Evolutionary conservation across 2,329 filamentous ascomycete species (phyloP).

Genomic region (Arthrobotrys megalospora): DNA sequence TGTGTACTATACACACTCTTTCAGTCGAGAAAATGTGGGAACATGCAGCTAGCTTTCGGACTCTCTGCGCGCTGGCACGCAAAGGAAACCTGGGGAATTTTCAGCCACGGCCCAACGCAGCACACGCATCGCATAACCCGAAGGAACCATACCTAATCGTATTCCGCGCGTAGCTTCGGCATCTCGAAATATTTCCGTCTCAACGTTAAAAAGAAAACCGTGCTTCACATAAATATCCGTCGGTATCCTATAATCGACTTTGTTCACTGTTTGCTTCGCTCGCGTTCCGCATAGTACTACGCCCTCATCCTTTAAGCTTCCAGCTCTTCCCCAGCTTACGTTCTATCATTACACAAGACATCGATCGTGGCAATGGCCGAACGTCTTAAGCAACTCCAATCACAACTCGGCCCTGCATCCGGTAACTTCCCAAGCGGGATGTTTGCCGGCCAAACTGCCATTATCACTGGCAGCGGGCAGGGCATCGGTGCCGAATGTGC

Average conservation of each 20-base stretch:
- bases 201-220: background rate
- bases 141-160: background rate
- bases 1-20: no score
- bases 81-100: slow-evolving; percentile 36
- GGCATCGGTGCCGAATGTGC: slow-evolving; percentile 90
- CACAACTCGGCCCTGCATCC: slow-evolving; percentile 73
- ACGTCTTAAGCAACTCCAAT: slow-evolving; percentile 79
- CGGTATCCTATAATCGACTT: background rate
- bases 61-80: background rate
- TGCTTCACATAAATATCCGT: slow-evolving; percentile 41
- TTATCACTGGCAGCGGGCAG: slow-evolving; percentile 88
- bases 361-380: slow-evolving; percentile 64
- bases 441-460: slow-evolving; percentile 84
- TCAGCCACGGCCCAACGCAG: slow-evolving; percentile 51
- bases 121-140: slow-evolving; percentile 23
- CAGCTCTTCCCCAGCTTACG: no score
- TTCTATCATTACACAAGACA: background rate
- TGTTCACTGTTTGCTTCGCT: background rate
- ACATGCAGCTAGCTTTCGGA: no score
- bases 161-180: slow-evolving; percentile 33
- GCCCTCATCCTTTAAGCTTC: background rate
- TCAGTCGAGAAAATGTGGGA: no score
- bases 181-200: slow-evolving; percentile 8
- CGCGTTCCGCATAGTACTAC: background rate
- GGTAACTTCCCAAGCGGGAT: slow-evolving; percentile 83